phyloP scores from a whole-genome alignment of 2,329 filamentous ascomycete genomes.

The Ramichloridium luteum region DNA sequence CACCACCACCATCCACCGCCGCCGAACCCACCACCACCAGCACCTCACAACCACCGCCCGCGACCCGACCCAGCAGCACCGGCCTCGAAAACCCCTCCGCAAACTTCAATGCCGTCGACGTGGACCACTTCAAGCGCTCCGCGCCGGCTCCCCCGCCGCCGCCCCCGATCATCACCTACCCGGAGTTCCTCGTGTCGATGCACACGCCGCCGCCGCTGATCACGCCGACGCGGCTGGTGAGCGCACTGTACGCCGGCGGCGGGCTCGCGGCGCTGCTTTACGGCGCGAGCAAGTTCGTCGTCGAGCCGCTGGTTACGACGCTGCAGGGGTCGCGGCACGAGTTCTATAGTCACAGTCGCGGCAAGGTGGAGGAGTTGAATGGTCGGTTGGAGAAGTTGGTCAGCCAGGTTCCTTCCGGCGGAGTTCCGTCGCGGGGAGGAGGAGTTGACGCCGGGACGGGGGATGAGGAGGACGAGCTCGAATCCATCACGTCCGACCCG shows the following conservation, averaged over 20 bases:
- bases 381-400: constrained; percentile 34
- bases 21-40: not conserved
- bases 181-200: constrained; percentile 50
- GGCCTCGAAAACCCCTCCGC: constrained; percentile 2
- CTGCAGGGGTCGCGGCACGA: constrained; percentile 46
- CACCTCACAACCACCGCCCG: constrained; percentile 4
- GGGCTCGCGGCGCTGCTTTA: constrained; percentile 50
- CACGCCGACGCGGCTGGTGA: constrained; percentile 43
- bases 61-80: constrained; percentile 2
- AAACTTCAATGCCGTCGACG: constrained; percentile 15
- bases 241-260: constrained; percentile 44
- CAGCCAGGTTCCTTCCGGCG: constrained; percentile 13
- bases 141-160: constrained; percentile 17
- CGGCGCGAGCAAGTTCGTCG: constrained; percentile 55
- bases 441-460: constrained; percentile 16
- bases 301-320: constrained; percentile 47
- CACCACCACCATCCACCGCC: too few species aligned
- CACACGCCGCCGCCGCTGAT: constrained; percentile 48
- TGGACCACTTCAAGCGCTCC: constrained; percentile 16
- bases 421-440: not conserved
- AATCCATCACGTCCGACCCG: constrained; percentile 47
- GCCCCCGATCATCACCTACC: constrained; percentile 54
- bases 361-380: constrained; percentile 44
- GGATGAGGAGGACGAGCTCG: constrained; percentile 33
- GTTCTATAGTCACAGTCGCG: constrained; percentile 39